Evolutionary conservation across 2,329 filamentous ascomycete genomes (phyloP).

Genomic region (Sporothrix mexicana): DNA sequence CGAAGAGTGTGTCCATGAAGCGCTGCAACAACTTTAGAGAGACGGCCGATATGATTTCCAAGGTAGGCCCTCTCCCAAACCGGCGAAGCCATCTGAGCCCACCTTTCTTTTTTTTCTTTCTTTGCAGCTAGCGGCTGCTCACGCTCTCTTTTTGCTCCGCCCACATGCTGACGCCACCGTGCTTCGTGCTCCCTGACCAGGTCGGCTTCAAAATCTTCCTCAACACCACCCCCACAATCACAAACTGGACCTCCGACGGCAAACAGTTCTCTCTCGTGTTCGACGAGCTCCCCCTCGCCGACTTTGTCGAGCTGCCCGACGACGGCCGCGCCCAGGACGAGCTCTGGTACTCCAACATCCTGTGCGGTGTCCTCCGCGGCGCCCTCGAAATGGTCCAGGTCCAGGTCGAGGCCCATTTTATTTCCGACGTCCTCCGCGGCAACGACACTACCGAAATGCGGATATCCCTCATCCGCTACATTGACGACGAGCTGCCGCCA

Average conservation of each 20-base stretch:
- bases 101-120: too few species aligned
- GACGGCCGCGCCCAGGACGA: slow-evolving; percentile 95
- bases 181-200: slow-evolving; percentile 50
- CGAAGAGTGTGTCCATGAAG: slow-evolving; percentile 88
- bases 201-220: slow-evolving; percentile 99
- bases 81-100: too few species aligned
- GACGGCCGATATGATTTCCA: slow-evolving; percentile 95
- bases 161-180: neutral
- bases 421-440: slow-evolving; percentile 88
- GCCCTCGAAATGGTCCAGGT: slow-evolving; percentile 99
- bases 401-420: slow-evolving; percentile 96
- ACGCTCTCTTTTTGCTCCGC: too few species aligned
- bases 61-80: slow-evolving; percentile 55
- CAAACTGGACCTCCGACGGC: slow-evolving; percentile 94
- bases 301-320: slow-evolving; percentile 97
- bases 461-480: slow-evolving; percentile 87
- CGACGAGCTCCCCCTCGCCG: slow-evolving; percentile 94
- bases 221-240: slow-evolving; percentile 90
- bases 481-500: slow-evolving; percentile 95
- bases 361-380: slow-evolving; percentile 89
- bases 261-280: slow-evolving; percentile 97
- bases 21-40: slow-evolving; percentile 92
- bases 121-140: neutral
- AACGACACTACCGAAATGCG: slow-evolving; percentile 98
- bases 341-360: slow-evolving; percentile 97